Evolutionary conservation across 1,284 basidiomycete genomes (phyloP), one percentile per base, ranked within the genome.

Genomic region (Puccinia triticina): DNA sequence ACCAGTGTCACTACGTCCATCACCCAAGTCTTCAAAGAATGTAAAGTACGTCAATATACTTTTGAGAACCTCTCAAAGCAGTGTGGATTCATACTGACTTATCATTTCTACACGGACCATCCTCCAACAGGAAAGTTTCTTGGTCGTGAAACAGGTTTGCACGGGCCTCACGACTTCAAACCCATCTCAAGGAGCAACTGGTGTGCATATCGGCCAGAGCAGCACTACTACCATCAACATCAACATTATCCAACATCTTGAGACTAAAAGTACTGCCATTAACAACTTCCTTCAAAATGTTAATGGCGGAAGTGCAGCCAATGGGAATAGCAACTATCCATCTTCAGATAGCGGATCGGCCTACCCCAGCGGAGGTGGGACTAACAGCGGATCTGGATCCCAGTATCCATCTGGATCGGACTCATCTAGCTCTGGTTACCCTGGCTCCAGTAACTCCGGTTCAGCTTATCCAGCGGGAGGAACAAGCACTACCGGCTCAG

Each of bases 221-320:
- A 64, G 43, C 29, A 64, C 43, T 34, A 37, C 55, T 26, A 75
- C n/a, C 26, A 67, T 74, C 48, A 66, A 75, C 46, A 55, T 82
- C 61, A 82, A 75, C 59, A 66, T 82, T 14, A 72, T 14, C 16
- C 57, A 73, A 23, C 50, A 74, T 32, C 53, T 82, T 32, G 34
- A 61, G 43, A 82, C 18, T 23, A 82, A 82, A 8, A 74, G 43
- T 26, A 29, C 57, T n/a, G 26, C 34, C 21, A 82, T 82, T 29
- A 66, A 50, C 34, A 64, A 75, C 57, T 82, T 82, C 72, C 53
- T 82, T 10, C 50, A 59, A 37, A 71, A 23, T n/a, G 79, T 82
- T 21, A 82, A 82, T 82, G 72, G 72, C 46, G 79, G 79, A 32
- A 61, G 71, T 32, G 71, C 29, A 43, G 12, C 14, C 43, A 53